A percentile compares a stretch with the other conserved stretches of the same genome.
phyloP scores from a whole-genome alignment of 768 basidiomycete genomes.

The Coprinellus micaceus region DNA sequence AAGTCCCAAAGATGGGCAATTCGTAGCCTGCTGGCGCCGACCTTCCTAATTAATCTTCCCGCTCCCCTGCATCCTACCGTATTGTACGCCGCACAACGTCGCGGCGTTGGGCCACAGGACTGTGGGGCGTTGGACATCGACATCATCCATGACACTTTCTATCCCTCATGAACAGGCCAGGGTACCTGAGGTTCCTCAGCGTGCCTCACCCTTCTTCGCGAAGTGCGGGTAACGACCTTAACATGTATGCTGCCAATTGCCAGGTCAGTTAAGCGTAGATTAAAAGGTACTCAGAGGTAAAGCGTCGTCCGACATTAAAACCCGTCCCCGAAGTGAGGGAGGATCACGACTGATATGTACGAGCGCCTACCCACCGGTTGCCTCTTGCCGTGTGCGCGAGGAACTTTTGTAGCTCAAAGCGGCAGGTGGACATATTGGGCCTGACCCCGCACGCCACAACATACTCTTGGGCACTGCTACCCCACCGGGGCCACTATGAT shows the following conservation, averaged over 20 bases:
- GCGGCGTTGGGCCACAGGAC: not conserved
- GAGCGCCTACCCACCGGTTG: not conserved
- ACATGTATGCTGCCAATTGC: not conserved
- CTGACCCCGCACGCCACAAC: conserved; percentile 1
- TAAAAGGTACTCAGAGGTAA: not conserved
- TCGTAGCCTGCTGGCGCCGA: not conserved
- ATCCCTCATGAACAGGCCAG: not conserved
- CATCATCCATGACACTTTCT: conserved; percentile 2
- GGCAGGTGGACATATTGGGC: not conserved
- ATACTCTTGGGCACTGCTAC: not conserved
- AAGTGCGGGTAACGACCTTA: not conserved
- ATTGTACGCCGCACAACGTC: not conserved
- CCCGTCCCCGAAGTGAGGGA: not conserved
- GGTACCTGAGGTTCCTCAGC: not conserved
- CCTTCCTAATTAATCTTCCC: not conserved
- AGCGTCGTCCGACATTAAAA: not conserved
- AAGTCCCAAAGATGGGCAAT: not conserved
- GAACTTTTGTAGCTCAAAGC: not conserved
- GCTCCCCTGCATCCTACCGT: not conserved
- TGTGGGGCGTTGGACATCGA: not conserved
- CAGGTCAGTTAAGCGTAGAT: no score
- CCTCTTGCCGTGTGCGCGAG: not conserved
- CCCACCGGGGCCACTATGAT: not conserved
- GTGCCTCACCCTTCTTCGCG: not conserved
- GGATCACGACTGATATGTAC: not conserved